Base-by-base conservation (phyloP, 2,329 filamentous ascomycete species). In the Gnomoniopsis smithogilvyi region DNA sequence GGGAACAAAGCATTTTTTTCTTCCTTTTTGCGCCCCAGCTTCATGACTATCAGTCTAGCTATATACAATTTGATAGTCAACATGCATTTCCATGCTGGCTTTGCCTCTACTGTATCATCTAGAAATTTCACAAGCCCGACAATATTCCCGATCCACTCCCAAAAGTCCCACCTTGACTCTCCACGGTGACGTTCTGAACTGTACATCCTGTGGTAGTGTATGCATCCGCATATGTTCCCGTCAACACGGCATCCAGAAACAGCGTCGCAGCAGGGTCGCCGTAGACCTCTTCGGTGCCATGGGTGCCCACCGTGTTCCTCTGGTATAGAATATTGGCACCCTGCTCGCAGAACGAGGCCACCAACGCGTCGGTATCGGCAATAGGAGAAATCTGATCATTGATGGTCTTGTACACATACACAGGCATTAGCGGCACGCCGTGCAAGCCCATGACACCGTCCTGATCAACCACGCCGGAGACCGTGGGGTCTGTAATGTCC, bases 321-420 rank as follows among this genome's bases (percentile, higher is more conserved):
- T 75, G 67, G 62, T 80, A 80, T 46, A 73, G 64, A 47, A 81
- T 75, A n/a, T 71, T 74, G 6, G 72, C 76, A 6, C 77, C 77
- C 4, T 67, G 66, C 0, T 54, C 59, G 58, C 78, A 81, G 60
- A 75, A 78, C 22, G 65, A 63, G 0, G 69, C 51, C 1, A 79
- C 68, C 19, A 80, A 63, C 0, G 58, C 66, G 59, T 80, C 76
- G 1, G 74, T 79, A 34, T 76, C 74, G 8, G 64, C 67, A n/a
- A 78, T 67, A 10, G 68, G 66, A 38, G 70, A 75, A 51, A 80
- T 64, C 61, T 78, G 72, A 58, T 82, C 79, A 4, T 68, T 50
- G 49, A 76, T 69, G 1, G 77, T 74, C 63, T 82, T 79, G 69
- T 81, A 80, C 2, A 76, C 70, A 49, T 75, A 76, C 0, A 81